Evolutionary conservation across 1,284 basidiomycete genomes (phyloP).

Genomic region (Trametes pubescens): DNA sequence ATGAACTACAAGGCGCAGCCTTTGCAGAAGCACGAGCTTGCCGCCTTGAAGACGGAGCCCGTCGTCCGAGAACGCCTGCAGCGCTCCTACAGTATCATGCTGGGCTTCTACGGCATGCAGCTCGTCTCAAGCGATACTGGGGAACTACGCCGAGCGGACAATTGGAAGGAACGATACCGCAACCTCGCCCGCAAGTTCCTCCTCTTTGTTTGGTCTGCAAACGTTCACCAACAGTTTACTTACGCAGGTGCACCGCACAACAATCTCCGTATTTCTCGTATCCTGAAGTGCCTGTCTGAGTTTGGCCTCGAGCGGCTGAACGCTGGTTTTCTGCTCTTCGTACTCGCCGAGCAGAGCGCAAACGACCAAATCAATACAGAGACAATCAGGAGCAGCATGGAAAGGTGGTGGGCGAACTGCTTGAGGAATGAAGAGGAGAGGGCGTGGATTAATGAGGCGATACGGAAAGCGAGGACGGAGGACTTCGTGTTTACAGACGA

Average conservation of each 20-base stretch:
- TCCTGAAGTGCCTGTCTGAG: constrained; percentile 79
- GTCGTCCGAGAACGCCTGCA: constrained; percentile 59
- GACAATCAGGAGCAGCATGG: constrained; percentile 68
- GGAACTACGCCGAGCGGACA: constrained; percentile 53
- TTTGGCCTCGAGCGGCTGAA: constrained; percentile 69
- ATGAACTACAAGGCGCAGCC: constrained; percentile 75
- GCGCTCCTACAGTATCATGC: constrained; percentile 73
- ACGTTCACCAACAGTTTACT: too few species aligned
- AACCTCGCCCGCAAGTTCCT: constrained; percentile 70
- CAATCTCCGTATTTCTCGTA: constrained; percentile 79
- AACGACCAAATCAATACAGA: constrained; percentile 57
- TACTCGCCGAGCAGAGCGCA: constrained; percentile 76
- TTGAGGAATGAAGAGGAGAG: constrained; percentile 68
- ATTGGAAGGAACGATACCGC: constrained; percentile 59
- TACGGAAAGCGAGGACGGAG: constrained; percentile 54
- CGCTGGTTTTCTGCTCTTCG: constrained; percentile 72
- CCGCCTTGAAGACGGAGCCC: constrained; percentile 62
- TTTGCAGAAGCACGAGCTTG: constrained; percentile 69
- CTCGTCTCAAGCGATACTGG: constrained; percentile 65
- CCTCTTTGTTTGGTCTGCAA: not conserved
- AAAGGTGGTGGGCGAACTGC: constrained; percentile 81
- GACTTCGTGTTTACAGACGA: constrained; percentile 62
- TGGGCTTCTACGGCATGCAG: constrained; percentile 79
- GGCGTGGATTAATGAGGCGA: constrained; percentile 57
- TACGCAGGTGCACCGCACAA: constrained; percentile 70